Evolutionary conservation across 2,329 filamentous ascomycete species (phyloP).

Genomic region (Fusarium sororula): DNA sequence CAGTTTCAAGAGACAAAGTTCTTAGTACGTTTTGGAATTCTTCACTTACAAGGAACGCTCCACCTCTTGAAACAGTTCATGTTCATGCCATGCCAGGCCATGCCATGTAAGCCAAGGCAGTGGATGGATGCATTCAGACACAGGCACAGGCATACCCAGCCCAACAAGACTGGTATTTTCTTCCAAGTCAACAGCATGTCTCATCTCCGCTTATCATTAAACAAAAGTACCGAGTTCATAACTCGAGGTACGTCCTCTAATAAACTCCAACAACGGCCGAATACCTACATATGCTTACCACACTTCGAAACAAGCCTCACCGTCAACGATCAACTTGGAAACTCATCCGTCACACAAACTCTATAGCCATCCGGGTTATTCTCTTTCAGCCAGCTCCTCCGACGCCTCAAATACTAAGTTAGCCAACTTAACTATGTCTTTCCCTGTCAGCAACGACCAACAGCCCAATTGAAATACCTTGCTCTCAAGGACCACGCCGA

Average conservation of each 20-base stretch:
- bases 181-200: neutral
- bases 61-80: conserved; percentile 35
- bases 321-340: conserved; percentile 6
- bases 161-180: neutral
- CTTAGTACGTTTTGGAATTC: conserved; percentile 1
- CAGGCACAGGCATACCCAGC: neutral
- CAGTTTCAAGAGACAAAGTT: neutral
- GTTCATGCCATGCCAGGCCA: conserved; percentile 15
- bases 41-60: neutral
- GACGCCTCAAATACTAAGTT: conserved; percentile 32
- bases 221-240: neutral
- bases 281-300: neutral
- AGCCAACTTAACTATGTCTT: neutral
- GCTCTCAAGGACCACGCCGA: conserved; percentile 7
- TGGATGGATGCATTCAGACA: conserved; percentile 24
- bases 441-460: conserved; percentile 22
- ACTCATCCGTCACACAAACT: conserved; percentile 2
- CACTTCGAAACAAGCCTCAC: conserved; percentile 22
- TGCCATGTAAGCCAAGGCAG: conserved; percentile 24
- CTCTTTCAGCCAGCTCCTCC: conserved; percentile 35
- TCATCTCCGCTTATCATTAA: neutral
- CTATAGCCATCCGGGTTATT: conserved; percentile 13
- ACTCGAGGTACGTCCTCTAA: neutral
- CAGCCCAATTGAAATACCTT: conserved; percentile 13
- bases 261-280: conserved; percentile 6